Base-by-base conservation (phyloP, 257 asterid genomes). In the Solanum sejunctum region DNA sequence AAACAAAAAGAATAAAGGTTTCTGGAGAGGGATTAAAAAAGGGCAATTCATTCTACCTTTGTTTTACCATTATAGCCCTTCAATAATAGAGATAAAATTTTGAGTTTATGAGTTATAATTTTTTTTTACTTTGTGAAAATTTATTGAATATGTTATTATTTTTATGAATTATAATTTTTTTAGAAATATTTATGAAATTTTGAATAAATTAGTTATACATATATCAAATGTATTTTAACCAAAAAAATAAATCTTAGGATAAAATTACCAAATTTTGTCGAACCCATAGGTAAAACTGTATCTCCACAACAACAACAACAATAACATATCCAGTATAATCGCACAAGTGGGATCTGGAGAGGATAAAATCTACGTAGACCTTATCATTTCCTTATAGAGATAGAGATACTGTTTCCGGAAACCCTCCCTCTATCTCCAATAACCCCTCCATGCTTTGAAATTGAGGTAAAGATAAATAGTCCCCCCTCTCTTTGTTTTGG, bases 21-120 rank as follows among this genome's bases (percentile, higher is more conserved):
- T 10, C 26, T 20, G 3, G 12, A 18, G 0, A 57, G 26, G n/a
- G 12, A 56, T 8, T 18, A 8, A 57, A 57, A 15, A 20, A 20
- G 9, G 64, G 6, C 26, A 57, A 57, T 57, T 57, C 60, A 49
- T 55, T 83, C 85, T 85, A 54, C 51, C 39, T 41, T 86, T 83
- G 26, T 49, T 41, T 57, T 20, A 87, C 91, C 82, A 51, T 84
- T 86, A 71, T 89, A 41, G 87, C 94, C 90, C 85, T 84, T 57
- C 52, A 20, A 64, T 52, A 55, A 0, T 2, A 0, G 0, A 32
- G 13, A 10, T 18, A 0, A 9, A 0, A 4, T 69, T 67, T 69
- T 39, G 0, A 16, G 4, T 17, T 36, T 8, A 8, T 66, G 51
- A 0, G 16, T 39, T 36, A 1, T 8, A 1, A 13, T 11, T 28